Conservation (phyloP, 345 rosid genomes). For the Pistacia atlantica region DNA sequence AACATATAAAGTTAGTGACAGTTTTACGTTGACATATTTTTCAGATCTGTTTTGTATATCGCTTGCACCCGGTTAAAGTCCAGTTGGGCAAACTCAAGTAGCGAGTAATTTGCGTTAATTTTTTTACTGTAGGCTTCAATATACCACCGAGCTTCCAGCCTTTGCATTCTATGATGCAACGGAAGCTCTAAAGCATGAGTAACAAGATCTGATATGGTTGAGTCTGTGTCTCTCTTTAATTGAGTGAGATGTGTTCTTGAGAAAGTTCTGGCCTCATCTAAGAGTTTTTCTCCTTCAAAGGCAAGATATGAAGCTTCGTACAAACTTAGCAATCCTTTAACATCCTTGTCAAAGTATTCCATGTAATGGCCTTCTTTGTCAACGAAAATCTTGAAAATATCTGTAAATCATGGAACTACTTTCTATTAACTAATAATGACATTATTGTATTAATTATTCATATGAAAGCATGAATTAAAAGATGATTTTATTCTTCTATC, state of each 20-base stretch:
- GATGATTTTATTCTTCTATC: too few species aligned
- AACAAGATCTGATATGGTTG: slow-evolving; percentile 19
- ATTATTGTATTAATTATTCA: too few species aligned
- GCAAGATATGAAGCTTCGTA: slow-evolving; percentile 45
- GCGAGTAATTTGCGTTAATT: neutral
- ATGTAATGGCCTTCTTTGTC: slow-evolving; percentile 23
- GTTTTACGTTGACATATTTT: slow-evolving; percentile 31
- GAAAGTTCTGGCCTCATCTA: slow-evolving; percentile 28
- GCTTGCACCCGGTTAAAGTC: slow-evolving; percentile 46
- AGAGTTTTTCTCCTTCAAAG: slow-evolving; percentile 35
- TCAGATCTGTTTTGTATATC: neutral
- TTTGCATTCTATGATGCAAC: slow-evolving; percentile 27
- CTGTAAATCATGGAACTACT: neutral
- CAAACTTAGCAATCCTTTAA: slow-evolving; percentile 37
- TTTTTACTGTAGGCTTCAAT: slow-evolving; percentile 28
- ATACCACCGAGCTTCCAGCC: slow-evolving; percentile 40
- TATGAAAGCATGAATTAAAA: too few species aligned
- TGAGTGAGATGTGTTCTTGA: slow-evolving; percentile 21
- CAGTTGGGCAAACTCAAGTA: slow-evolving; percentile 42
- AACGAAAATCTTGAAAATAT: slow-evolving; percentile 31
- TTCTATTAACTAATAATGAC: too few species aligned
- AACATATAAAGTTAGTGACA: too few species aligned
- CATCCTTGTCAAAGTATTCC: slow-evolving; percentile 5
- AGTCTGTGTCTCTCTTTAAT: neutral
- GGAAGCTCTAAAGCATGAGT: slow-evolving; percentile 45